Evolutionary conservation across 148 eudicot species (phyloP).

Genomic region (Heliamphora exappendiculata): DNA sequence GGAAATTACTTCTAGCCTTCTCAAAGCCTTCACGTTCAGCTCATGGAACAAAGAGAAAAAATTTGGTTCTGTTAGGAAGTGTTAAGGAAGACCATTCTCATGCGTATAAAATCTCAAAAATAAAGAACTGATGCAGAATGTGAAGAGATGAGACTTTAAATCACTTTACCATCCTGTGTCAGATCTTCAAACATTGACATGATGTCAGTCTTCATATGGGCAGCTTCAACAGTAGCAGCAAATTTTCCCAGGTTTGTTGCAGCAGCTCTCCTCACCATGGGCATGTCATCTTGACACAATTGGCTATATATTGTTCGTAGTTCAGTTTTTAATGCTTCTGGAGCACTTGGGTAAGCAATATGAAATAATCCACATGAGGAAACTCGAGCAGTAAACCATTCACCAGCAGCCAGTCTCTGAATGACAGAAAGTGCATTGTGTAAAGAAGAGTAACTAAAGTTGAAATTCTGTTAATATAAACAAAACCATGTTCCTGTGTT

Average conservation of each 20-base stretch:
- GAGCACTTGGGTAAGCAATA: conserved; percentile 88
- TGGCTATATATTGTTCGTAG: conserved; percentile 77
- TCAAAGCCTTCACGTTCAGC: no score
- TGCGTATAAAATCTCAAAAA: no score
- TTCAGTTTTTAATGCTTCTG: conserved; percentile 68
- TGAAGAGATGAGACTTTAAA: no score
- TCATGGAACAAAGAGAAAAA: no score
- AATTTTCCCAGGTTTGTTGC: conserved; percentile 95
- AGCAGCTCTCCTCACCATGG: conserved; percentile 98
- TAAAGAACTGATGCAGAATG: no score
- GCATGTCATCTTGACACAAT: conserved; percentile 98
- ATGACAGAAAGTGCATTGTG: conserved; percentile 10
- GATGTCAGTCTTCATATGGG: conserved; percentile 77
- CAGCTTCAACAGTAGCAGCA: conserved; percentile 88
- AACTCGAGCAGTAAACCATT: conserved; percentile 99
- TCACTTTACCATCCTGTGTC: conserved; percentile 91
- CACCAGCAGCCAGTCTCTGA: conserved; percentile 99
- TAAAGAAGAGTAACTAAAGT: not conserved
- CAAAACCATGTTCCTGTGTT: no score
- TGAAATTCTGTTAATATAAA: not conserved
- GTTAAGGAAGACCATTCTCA: no score
- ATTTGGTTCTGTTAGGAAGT: no score
- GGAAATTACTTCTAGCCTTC: no score
- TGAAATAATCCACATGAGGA: conserved; percentile 95
- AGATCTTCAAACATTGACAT: conserved; percentile 88